These are phyloP conservation scores for Hemileccinum impolitum DNA, from an alignment of 768 basidiomycete species.

Conservation along the genomic window DNA sequence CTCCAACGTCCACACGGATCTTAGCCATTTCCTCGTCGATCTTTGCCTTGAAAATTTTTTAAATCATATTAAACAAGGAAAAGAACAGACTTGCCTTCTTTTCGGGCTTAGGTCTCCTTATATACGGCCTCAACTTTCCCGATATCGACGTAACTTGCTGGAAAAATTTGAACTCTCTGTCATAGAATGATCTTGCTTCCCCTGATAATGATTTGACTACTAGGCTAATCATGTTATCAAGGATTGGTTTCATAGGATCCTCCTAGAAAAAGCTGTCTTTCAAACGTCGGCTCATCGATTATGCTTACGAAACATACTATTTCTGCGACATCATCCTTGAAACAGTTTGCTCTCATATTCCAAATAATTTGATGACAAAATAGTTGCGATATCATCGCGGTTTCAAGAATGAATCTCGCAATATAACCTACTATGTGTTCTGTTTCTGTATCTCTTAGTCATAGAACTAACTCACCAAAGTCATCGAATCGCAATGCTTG, in stretches of 20 bases:
- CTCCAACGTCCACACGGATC: constrained; percentile 88
- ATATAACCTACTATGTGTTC: constrained; percentile 69
- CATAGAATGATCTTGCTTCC: constrained; percentile 84
- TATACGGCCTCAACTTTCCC: constrained; percentile 93
- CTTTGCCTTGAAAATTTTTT: constrained; percentile 72
- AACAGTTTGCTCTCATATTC: constrained; percentile 99
- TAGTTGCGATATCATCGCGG: constrained; percentile 92
- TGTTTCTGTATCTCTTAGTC: not conserved
- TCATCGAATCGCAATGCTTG: constrained; percentile 92
- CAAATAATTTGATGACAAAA: constrained; percentile 99
- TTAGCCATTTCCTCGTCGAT: constrained; percentile 99
- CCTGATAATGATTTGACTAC: constrained; percentile 88
- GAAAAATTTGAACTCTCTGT: constrained; percentile 95
- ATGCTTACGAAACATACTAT: constrained; percentile 45
- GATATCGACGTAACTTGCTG: constrained; percentile 96
- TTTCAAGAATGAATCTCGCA: constrained; percentile 92
- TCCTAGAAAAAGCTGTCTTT: constrained; percentile 46
- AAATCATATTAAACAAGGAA: not conserved
- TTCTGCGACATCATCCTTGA: constrained; percentile 86
- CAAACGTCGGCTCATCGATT: not conserved
- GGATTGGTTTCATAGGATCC: constrained; percentile 92
- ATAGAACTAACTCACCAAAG: constrained; percentile 51
- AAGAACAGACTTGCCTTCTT: constrained; percentile 66
- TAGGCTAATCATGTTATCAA: constrained; percentile 80
- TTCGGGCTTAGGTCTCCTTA: constrained; percentile 92